A percentile compares a stretch with the other conserved stretches of the same genome.
Conservation (phyloP, 2,329 filamentous ascomycete species). For the Alternaria tenuissima region DNA sequence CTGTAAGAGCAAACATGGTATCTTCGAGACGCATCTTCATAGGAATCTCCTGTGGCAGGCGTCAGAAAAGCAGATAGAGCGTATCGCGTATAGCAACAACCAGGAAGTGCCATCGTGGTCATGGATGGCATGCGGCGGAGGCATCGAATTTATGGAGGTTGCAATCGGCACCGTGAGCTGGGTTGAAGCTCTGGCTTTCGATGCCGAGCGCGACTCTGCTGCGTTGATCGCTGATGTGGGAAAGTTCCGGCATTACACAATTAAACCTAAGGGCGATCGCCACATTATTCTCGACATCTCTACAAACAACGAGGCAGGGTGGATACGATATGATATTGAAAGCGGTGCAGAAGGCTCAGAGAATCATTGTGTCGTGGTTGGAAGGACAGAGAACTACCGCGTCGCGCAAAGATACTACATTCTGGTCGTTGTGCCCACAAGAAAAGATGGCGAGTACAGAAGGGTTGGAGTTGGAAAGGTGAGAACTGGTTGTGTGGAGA, state of each 20-base stretch:
- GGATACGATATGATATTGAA: neutral
- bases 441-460: neutral
- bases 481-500: neutral
- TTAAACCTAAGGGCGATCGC: too few relatives aligned
- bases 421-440: neutral
- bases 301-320: neutral
- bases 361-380: neutral
- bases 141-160: neutral
- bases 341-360: neutral
- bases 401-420: neutral
- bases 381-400: neutral
- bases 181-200: neutral
- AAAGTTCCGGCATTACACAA: too few relatives aligned
- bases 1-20: too few relatives aligned
- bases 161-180: too few relatives aligned
- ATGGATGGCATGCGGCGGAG: too few relatives aligned
- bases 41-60: too few relatives aligned
- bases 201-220: neutral
- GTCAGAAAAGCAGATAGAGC: neutral
- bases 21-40: too few relatives aligned
- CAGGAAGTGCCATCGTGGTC: neutral
- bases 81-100: constrained; percentile 9
- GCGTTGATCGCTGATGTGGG: neutral
- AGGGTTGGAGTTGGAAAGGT: neutral
- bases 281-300: too few relatives aligned